Evolutionary conservation across 208 protist genomes (phyloP).

Genomic region (Strigomonas culicis): DNA sequence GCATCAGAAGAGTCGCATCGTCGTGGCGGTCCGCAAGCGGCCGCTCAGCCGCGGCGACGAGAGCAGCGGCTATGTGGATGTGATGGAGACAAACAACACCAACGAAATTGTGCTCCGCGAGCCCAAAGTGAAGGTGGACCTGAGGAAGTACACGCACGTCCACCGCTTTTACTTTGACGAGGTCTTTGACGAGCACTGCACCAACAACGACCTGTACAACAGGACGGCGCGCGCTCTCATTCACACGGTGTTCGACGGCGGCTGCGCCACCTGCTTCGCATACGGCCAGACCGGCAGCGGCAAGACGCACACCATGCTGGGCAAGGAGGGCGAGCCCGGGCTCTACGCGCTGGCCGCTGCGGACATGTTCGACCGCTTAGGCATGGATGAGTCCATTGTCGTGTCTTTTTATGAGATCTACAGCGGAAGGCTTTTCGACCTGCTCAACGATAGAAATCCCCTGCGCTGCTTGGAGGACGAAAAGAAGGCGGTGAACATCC

Average conservation of each 20-base stretch:
- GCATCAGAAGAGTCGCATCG: constrained; percentile 73
- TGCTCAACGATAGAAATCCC: constrained; percentile 67
- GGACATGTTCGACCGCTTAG: constrained; percentile 68
- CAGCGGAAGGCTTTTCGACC: constrained; percentile 67
- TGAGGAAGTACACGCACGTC: constrained; percentile 94
- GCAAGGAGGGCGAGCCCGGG: constrained; percentile 85
- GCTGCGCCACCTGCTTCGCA: constrained; percentile 77
- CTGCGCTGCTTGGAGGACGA: constrained; percentile 65
- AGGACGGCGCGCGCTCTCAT: constrained; percentile 67
- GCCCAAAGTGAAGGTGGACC: constrained; percentile 92
- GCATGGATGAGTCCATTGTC: constrained; percentile 26
- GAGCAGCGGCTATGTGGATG: constrained; percentile 60
- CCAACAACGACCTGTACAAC: constrained; percentile 88
- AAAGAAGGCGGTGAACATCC: constrained; percentile 58
- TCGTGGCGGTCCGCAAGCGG: constrained; percentile 89
- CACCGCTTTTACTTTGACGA: constrained; percentile 96
- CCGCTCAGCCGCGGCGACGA: constrained; percentile 72
- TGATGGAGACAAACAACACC: constrained; percentile 70
- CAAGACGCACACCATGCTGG: constrained; percentile 94
- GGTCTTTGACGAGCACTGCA: constrained; percentile 89
- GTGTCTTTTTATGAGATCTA: constrained; percentile 88
- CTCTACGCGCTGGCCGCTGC: constrained; percentile 62
- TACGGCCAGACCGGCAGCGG: constrained; percentile 92
- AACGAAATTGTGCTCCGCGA: constrained; percentile 74
- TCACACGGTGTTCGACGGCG: constrained; percentile 68